Base-by-base conservation (phyloP, 2,329 filamentous ascomycete genomes). In the Trichoderma koningiopsis region DNA sequence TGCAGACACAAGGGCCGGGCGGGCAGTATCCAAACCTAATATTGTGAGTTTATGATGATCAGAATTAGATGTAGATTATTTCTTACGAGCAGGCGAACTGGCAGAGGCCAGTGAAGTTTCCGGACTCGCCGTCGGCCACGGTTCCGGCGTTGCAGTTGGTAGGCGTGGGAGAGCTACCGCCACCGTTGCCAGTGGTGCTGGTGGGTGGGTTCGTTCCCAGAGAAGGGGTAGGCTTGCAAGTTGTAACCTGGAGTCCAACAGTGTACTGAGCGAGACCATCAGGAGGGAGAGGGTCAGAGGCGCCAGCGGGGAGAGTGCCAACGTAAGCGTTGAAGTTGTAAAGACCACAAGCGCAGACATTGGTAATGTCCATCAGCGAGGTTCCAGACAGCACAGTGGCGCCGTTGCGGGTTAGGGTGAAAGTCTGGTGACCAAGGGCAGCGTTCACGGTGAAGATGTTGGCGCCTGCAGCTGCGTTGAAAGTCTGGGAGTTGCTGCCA, bases 241-340 rank as follows among this genome's bases (percentile, higher is more conserved):
- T 70, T 1, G 55, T 58, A 19, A 72, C 71, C n/a, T 56, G 61
- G 14, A 72, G 70, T 1, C 71, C 71, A 4, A 16, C 31, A 4
- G 62, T 69, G 22, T 69, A 49, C 10, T 49, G 14, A 58, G 67
- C 3, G 68, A 49, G 19, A 70, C 70, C 70, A n/a, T 72, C 43
- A 2, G 16, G 40, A 33, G 53, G 33, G 1, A 72, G 68, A 14
- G 65, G 55, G 27, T 72, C 73, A 29, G 68, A 62, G 31, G 65
- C 47, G 19, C 76, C 74, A 2, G 76, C 74, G 13, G 85, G 84
- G 8, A 87, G 76, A 1, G 79, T 82, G 13, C 85, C 85, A 2
- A 85, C 83, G 70, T 85, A 87, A 16, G 84, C 81, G 69, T 88
- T 88, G 78, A 84, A 87, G 76, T 87, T 87, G 79, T 87, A 87